A percentile compares a stretch with the other conserved stretches of the same genome.
phyloP scores from a whole-genome alignment of 2,329 filamentous ascomycete genomes.

The Paecilomyces dactylethromorphus region DNA sequence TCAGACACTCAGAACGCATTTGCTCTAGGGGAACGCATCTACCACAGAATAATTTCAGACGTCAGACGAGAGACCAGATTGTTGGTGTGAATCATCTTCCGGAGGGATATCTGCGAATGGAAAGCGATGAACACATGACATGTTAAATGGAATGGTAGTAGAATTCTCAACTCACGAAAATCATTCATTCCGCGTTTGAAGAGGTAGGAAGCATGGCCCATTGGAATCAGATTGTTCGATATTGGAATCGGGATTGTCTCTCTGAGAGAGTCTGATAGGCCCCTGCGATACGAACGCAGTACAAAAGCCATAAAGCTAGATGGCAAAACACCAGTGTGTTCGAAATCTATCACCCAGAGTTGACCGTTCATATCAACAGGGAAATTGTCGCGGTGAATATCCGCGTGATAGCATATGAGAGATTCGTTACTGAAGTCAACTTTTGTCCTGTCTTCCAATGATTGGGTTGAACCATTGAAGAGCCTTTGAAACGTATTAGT shows the following conservation, averaged over 20 bases:
- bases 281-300: not conserved
- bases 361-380: constrained; percentile 2
- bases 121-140: not conserved
- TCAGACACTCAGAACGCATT: too few species aligned
- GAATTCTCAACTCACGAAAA: not conserved
- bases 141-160: not conserved
- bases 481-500: not conserved
- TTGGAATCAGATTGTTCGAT: not conserved
- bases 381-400: constrained; percentile 3
- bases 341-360: constrained; percentile 5
- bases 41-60: too few species aligned
- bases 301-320: constrained; percentile 2
- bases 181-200: not conserved
- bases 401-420: constrained; percentile 1
- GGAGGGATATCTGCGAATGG: not conserved
- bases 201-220: not conserved
- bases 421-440: constrained; percentile 2
- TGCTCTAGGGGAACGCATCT: too few species aligned
- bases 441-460: not conserved
- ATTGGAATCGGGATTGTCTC: not conserved
- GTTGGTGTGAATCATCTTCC: not conserved
- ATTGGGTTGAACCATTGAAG: not conserved
- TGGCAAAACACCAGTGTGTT: constrained; percentile 1
- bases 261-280: not conserved
- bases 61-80: too few species aligned